phyloP scores from a whole-genome alignment of 257 asterid species.

The Jasminum sambac region DNA sequence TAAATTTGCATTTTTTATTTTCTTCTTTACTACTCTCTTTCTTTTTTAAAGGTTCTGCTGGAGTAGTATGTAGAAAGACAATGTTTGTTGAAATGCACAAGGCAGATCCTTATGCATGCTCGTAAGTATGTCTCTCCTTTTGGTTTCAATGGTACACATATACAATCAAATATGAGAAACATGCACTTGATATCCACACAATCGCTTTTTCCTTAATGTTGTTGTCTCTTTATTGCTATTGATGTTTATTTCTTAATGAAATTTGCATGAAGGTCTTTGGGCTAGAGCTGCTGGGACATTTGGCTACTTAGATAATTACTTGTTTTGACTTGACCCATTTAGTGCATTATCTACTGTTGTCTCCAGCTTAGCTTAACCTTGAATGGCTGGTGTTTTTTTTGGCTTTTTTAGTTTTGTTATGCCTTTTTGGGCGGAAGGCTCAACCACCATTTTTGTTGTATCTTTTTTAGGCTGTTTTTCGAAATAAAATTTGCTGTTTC shows the following conservation, averaged over 20 bases:
- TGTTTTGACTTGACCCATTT: too few species aligned
- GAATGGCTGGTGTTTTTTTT: too few species aligned
- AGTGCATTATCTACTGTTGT: too few species aligned
- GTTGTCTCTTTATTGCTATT: neutral
- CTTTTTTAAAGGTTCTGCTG: constrained; percentile 60
- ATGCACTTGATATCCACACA: constrained; percentile 10
- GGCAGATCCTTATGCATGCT: constrained; percentile 74
- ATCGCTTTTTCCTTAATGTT: neutral
- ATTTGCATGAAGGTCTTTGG: too few species aligned
- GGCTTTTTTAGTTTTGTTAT: too few species aligned
- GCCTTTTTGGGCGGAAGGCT: too few species aligned
- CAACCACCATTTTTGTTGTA: too few species aligned
- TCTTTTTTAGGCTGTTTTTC: too few species aligned
- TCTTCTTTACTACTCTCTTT: constrained; percentile 16
- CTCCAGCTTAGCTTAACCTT: too few species aligned
- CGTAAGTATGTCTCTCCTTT: constrained; percentile 51
- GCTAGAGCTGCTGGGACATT: too few species aligned
- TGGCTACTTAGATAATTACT: too few species aligned
- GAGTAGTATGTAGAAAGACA: constrained; percentile 82
- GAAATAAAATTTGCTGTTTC: too few species aligned
- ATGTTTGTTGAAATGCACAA: constrained; percentile 86
- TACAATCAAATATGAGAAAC: neutral
- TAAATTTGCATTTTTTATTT: constrained; percentile 9
- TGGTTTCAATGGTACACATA: constrained; percentile 16
- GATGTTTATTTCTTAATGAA: neutral